phyloP scores from a whole-genome alignment of 257 asterid species.

The Fraxinus excelsior region DNA sequence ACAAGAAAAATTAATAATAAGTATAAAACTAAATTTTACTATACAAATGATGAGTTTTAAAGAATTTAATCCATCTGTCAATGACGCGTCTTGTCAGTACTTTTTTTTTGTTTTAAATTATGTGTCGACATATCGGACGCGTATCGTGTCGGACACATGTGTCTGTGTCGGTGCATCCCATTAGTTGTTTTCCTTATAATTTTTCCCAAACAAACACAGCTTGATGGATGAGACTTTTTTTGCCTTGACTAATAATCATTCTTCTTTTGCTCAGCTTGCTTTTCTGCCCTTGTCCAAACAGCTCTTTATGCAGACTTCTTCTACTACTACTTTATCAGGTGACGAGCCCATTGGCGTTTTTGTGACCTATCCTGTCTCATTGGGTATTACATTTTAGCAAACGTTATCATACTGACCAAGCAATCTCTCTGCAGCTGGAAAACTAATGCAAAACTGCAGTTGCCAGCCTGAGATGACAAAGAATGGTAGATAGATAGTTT shows the following conservation, averaged over 20 bases:
- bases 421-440: slow-evolving; percentile 65
- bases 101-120: too few relatives aligned
- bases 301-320: slow-evolving; percentile 93
- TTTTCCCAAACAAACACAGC: not conserved
- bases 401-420: slow-evolving; percentile 1
- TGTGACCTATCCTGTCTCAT: slow-evolving; percentile 4
- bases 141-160: too few relatives aligned
- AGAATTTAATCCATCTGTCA: too few relatives aligned
- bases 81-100: too few relatives aligned
- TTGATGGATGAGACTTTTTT: not conserved
- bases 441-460: slow-evolving; percentile 63
- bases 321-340: slow-evolving; percentile 95
- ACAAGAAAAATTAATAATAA: too few relatives aligned
- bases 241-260: slow-evolving; percentile 18
- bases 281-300: slow-evolving; percentile 85
- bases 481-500: slow-evolving; percentile 6
- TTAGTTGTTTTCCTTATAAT: too few relatives aligned
- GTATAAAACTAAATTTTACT: too few relatives aligned
- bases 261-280: slow-evolving; percentile 51
- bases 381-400: not conserved
- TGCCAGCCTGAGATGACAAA: slow-evolving; percentile 64
- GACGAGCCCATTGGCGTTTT: slow-evolving; percentile 17
- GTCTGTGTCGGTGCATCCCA: too few relatives aligned
- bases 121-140: too few relatives aligned
- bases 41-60: too few relatives aligned